Percentiles rank a stretch among this genome's conserved stretches.
Conservation (phyloP, 192 early-diverging fungal species). For the Phycomyces blakesleeanus region DNA sequence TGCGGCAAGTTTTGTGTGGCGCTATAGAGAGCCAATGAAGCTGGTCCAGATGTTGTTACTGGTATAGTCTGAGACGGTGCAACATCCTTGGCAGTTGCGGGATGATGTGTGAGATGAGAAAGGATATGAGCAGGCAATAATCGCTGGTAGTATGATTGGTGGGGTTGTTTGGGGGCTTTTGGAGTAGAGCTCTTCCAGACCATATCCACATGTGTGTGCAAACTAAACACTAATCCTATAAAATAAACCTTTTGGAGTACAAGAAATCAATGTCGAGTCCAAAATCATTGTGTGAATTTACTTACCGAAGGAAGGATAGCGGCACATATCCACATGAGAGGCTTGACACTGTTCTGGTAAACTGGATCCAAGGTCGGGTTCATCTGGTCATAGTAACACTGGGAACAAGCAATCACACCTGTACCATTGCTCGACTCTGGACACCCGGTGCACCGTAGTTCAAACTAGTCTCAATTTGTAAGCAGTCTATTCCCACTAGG, state of each 20-base stretch:
- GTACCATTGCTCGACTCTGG: constrained; percentile 15
- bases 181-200: constrained; percentile 63
- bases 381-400: constrained; percentile 59
- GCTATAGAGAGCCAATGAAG: no score
- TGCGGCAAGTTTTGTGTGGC: no score
- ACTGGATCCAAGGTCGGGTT: constrained; percentile 76
- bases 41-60: neutral
- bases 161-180: neutral
- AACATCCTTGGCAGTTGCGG: neutral
- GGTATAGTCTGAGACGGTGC: neutral
- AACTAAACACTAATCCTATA: constrained; percentile 89
- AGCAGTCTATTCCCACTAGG: no score
- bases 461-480: constrained; percentile 34
- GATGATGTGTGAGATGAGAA: constrained; percentile 36
- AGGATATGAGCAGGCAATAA: constrained; percentile 46
- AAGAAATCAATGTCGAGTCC: neutral
- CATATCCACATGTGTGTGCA: constrained; percentile 84
- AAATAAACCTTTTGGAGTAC: constrained; percentile 61
- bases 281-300: neutral
- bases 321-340: constrained; percentile 86
- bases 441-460: constrained; percentile 55
- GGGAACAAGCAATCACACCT: constrained; percentile 44
- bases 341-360: constrained; percentile 72
- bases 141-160: constrained; percentile 39
- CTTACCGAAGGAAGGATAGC: constrained; percentile 62